Conservation (phyloP, 345 rosid genomes). For the Cardamine resedifolia region DNA sequence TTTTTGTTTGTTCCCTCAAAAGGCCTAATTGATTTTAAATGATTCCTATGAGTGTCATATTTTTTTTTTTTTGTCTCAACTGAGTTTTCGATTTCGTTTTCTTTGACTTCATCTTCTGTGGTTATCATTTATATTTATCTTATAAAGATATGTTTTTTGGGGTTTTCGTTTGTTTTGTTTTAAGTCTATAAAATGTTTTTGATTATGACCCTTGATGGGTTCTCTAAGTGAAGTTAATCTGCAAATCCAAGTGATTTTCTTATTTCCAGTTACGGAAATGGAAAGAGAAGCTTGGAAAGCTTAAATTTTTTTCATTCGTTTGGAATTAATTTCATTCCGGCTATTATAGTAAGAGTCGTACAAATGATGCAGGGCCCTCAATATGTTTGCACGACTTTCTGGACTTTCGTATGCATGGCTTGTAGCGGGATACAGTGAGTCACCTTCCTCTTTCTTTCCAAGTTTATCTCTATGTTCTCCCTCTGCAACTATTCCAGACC, state of each 20-base stretch:
- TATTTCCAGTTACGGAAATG: not conserved
- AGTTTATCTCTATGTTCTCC: not conserved
- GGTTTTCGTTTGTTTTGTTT: not conserved
- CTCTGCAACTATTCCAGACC: not conserved
- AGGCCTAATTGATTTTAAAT: not conserved
- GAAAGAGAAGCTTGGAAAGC: constrained; percentile 5
- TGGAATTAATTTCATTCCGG: not conserved
- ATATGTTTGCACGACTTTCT: constrained; percentile 89
- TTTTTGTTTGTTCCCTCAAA: not conserved
- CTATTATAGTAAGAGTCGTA: constrained; percentile 18
- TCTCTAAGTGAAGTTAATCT: constrained; percentile 5
- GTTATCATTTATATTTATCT: not conserved
- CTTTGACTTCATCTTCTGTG: constrained; percentile 25
- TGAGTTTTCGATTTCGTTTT: constrained; percentile 16
- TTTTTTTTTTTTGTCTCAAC: not conserved
- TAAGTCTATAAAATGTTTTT: constrained; percentile 4
- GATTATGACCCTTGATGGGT: constrained; percentile 4
- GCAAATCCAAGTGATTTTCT: not conserved
- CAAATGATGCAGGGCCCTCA: constrained; percentile 84
- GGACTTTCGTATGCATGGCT: constrained; percentile 89
- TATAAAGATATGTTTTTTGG: not conserved
- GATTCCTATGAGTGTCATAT: not conserved
- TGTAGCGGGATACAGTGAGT: constrained; percentile 99
- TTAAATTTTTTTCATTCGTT: not conserved
- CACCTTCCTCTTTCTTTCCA: constrained; percentile 3